Evolutionary conservation across 2,329 filamentous ascomycete species (phyloP).

Genomic region (Botrytis squamosa): DNA sequence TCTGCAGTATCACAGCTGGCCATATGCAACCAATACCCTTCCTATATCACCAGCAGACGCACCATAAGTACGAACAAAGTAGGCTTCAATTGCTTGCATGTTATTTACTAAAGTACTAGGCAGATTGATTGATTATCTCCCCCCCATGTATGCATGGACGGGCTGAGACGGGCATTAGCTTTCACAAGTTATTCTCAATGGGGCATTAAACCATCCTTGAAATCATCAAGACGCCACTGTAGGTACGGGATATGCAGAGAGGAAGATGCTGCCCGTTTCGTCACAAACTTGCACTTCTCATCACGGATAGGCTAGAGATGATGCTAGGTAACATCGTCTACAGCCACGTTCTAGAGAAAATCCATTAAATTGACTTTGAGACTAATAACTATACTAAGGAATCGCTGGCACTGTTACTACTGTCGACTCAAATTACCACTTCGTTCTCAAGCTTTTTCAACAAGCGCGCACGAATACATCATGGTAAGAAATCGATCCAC

Average conservation of each 20-base stretch:
- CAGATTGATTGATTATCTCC: not conserved
- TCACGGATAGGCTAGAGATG: not conserved
- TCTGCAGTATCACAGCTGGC: not conserved
- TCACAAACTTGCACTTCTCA: not conserved
- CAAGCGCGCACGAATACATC: not conserved
- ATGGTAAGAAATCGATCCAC: not conserved
- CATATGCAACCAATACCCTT: not conserved
- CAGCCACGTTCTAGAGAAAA: not conserved
- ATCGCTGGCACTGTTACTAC: not conserved
- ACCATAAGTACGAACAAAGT: not conserved
- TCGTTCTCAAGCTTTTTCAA: not conserved
- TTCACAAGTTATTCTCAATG: not conserved
- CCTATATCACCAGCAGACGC: not conserved
- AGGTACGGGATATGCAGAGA: not conserved
- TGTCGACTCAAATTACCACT: not conserved
- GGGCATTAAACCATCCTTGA: not conserved
- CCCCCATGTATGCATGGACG: not conserved
- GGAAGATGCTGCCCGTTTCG: not conserved
- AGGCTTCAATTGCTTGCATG: constrained; percentile 5
- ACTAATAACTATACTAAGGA: not conserved
- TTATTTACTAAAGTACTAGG: not conserved
- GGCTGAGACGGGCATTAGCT: not conserved
- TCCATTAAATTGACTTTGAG: not conserved
- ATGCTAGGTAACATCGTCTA: not conserved
- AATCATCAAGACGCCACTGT: not conserved